These are phyloP conservation scores for Corylus avellana DNA, from an alignment of 306 rosid species.

Conservation along the genomic window DNA sequence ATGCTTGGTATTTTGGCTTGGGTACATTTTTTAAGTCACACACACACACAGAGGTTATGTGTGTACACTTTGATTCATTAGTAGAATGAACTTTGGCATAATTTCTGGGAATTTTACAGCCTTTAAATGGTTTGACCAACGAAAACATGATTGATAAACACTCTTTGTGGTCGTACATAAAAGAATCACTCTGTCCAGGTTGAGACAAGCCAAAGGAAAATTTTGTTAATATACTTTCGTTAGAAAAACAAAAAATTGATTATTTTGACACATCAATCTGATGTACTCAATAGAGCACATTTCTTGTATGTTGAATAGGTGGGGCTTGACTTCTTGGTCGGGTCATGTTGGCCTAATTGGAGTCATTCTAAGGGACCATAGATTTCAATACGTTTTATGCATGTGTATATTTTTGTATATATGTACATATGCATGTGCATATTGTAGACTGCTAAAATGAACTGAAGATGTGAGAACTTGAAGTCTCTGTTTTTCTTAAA, in stretches of 20 bases:
- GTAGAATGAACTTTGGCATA: not conserved
- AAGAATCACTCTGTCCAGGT: not conserved
- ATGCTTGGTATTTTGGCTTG: not conserved
- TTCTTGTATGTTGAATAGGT: not conserved
- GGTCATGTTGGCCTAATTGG: not conserved
- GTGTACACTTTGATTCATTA: not conserved
- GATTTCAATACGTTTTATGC: not conserved
- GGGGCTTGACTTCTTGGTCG: not conserved
- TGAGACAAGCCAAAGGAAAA: constrained; percentile 4
- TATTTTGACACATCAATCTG: constrained; percentile 1
- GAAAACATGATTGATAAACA: not conserved
- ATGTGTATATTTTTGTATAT: not conserved
- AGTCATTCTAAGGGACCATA: not conserved
- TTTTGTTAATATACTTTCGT: not conserved
- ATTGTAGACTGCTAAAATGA: not conserved
- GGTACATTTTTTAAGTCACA: not conserved
- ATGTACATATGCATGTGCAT: too few relatives aligned
- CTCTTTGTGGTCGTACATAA: not conserved
- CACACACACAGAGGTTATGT: not conserved
- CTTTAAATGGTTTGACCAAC: not conserved
- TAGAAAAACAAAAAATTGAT: not conserved
- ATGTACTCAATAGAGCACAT: not conserved
- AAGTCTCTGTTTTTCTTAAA: not conserved
- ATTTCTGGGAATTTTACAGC: not conserved
- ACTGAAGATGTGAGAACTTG: not conserved